Percentiles rank a stretch among this genome's conserved stretches.
Evolutionary conservation across 331 rosid species (phyloP).

Genomic region (Cydonia oblonga): DNA sequence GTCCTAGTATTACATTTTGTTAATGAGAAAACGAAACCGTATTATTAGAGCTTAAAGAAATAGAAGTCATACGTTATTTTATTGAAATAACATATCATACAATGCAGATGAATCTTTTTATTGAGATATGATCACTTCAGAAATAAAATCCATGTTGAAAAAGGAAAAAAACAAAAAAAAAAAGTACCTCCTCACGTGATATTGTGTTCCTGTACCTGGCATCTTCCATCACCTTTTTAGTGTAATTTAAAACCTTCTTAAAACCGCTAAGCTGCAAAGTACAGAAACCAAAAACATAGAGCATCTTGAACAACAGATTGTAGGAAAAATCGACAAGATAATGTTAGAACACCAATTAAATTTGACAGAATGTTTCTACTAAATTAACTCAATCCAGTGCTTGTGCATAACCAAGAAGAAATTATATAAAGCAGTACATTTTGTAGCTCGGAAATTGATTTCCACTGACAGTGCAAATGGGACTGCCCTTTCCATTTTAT

Average conservation of each 20-base stretch:
- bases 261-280: slow-evolving; percentile 91
- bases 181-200: slow-evolving; percentile 90
- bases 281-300: slow-evolving; percentile 9
- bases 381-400: background rate
- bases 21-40: background rate
- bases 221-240: slow-evolving; percentile 81
- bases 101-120: background rate
- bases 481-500: slow-evolving; percentile 99
- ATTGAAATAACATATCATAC: background rate
- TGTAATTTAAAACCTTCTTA: slow-evolving; percentile 90
- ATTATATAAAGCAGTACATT: slow-evolving; percentile 38
- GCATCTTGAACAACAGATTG: background rate
- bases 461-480: slow-evolving; percentile 99
- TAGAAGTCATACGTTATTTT: background rate
- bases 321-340: background rate
- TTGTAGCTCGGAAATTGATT: slow-evolving; percentile 82
- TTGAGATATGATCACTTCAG: background rate
- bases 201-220: slow-evolving; percentile 62
- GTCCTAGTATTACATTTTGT: background rate
- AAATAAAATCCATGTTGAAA: background rate
- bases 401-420: slow-evolving; percentile 9
- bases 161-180: background rate
- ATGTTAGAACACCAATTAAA: background rate
- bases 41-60: background rate
- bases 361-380: background rate